phyloP scores from a whole-genome alignment of 2,329 filamentous ascomycete genomes.

The Amauroascus verrucosus region DNA sequence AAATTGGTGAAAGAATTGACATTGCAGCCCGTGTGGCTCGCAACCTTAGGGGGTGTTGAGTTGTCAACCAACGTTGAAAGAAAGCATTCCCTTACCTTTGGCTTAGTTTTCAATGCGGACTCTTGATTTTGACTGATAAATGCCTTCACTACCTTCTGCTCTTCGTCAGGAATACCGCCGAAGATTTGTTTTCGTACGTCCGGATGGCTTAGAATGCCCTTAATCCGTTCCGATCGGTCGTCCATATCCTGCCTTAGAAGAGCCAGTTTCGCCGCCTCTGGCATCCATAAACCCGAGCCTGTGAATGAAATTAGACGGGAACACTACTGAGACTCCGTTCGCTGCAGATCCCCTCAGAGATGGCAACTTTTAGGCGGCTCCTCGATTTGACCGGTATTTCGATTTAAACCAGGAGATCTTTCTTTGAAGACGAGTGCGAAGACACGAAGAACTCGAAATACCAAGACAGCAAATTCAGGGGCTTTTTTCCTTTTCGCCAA shows the following conservation, averaged over 20 bases:
- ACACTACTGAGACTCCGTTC: neutral
- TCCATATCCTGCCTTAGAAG: constrained; percentile 66
- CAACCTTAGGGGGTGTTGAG: neutral
- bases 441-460: neutral
- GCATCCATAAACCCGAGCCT: constrained; percentile 74
- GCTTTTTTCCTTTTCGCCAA: no score
- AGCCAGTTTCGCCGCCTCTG: constrained; percentile 55
- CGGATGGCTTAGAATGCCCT: constrained; percentile 53
- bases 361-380: neutral
- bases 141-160: constrained; percentile 54
- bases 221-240: constrained; percentile 58
- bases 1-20: neutral
- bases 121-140: constrained; percentile 62
- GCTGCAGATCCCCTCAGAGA: neutral
- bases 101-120: constrained; percentile 72
- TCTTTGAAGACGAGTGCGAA: neutral
- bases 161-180: constrained; percentile 43
- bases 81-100: constrained; percentile 52
- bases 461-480: neutral
- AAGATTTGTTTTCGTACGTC: constrained; percentile 57
- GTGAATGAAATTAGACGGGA: constrained; percentile 15
- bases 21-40: neutral
- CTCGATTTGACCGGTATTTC: neutral
- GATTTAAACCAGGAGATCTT: neutral
- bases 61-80: neutral